Percentiles rank a stretch among this genome's conserved stretches.
Conservation (phyloP, 257 asterid species). For the Plectranthus barbatus region DNA sequence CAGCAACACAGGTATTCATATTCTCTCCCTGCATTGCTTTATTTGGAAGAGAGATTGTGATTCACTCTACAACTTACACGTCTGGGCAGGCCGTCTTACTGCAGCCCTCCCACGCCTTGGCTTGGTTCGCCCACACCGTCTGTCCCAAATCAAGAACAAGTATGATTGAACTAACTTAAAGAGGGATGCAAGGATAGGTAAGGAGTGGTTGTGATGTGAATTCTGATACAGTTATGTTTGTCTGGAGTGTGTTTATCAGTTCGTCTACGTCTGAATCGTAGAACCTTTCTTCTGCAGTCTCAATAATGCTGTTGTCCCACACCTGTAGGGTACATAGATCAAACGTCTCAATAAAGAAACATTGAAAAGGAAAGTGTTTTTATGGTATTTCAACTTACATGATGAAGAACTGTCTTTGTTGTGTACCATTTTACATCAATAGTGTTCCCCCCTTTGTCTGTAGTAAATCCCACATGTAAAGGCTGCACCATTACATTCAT, state of each 20-base stretch:
- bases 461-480: conserved; percentile 64
- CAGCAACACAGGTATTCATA: neutral
- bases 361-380: neutral
- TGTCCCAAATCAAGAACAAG: conserved; percentile 15
- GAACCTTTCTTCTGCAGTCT: conserved; percentile 53
- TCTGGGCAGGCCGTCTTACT: conserved; percentile 57
- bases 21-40: neutral
- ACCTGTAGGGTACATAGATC: conserved; percentile 33
- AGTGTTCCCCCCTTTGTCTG: conserved; percentile 60
- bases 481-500: conserved; percentile 41
- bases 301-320: conserved; percentile 75
- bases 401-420: conserved; percentile 66
- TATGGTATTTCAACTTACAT: conserved; percentile 30
- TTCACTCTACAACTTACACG: conserved; percentile 27
- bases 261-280: conserved; percentile 39
- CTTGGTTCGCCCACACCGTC: conserved; percentile 70
- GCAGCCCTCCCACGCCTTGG: conserved; percentile 72
- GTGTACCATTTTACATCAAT: conserved; percentile 78
- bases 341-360: neutral
- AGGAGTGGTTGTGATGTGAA: too few species aligned
- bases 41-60: neutral
- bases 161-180: neutral
- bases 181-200: neutral
- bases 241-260: conserved; percentile 42
- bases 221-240: conserved; percentile 62